Conservation (phyloP, 768 basidiomycete species). For the Erythrobasidium yunnanense region DNA sequence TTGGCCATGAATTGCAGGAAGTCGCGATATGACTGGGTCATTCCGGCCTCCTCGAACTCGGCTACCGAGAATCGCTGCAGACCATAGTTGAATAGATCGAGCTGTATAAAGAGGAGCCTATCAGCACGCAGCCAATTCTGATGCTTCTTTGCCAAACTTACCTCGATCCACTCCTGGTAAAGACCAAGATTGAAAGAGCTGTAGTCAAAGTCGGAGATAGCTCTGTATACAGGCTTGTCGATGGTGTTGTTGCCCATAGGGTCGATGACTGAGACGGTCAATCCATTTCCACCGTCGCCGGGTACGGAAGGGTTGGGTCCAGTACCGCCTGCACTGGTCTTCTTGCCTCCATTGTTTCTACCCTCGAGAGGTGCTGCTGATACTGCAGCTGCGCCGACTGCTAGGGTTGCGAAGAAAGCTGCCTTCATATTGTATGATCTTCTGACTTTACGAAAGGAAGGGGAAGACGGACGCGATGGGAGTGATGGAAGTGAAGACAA, state of each 20-base stretch:
- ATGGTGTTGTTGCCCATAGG: slow-evolving; percentile 14
- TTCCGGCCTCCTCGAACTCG: slow-evolving; percentile 52
- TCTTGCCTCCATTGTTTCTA: no score
- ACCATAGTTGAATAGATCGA: slow-evolving; percentile 28
- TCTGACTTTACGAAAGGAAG: no score
- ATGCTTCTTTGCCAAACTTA: background rate
- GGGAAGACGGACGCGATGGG: no score
- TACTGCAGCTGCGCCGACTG: no score
- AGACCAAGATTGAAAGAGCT: slow-evolving; percentile 26
- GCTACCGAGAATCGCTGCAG: slow-evolving; percentile 46
- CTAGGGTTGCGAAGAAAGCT: no score
- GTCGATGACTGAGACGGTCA: background rate
- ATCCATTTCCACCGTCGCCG: background rate
- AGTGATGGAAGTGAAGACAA: no score
- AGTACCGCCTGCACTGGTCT: no score
- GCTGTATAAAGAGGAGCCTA: no score
- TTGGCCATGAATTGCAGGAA: slow-evolving; percentile 54
- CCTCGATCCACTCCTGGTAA: slow-evolving; percentile 30
- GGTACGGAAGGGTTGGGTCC: background rate
- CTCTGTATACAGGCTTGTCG: slow-evolving; percentile 6
- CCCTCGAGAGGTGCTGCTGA: no score
- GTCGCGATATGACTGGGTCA: slow-evolving; percentile 50
- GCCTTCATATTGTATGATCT: no score
- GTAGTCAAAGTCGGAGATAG: slow-evolving; percentile 26
- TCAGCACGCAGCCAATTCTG: background rate